Evolutionary conservation across 2,329 filamentous ascomycete species (phyloP).

Genomic region (Berkeleyomyces basicola): DNA sequence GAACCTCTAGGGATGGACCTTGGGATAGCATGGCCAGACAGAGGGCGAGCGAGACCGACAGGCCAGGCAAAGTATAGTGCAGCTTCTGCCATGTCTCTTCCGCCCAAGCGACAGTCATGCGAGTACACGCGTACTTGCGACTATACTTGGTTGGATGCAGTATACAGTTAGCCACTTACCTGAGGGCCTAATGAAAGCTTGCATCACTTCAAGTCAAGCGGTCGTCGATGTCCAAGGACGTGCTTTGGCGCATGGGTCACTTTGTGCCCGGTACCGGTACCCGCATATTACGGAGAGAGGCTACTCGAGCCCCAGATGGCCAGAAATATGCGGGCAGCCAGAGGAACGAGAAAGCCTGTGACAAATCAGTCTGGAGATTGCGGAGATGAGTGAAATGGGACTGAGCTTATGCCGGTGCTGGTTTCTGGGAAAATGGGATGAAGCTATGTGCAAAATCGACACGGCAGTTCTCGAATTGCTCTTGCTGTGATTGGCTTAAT

Average conservation of each 20-base stretch:
- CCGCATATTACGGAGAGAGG: no score
- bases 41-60: background rate
- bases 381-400: background rate
- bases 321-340: background rate
- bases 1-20: background rate
- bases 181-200: background rate
- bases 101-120: background rate
- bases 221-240: background rate
- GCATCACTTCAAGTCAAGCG: background rate
- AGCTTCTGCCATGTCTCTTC: background rate
- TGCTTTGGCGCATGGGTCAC: background rate
- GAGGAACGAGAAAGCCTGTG: background rate
- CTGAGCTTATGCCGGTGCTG: background rate
- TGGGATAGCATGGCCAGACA: background rate
- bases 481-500: background rate
- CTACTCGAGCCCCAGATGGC: background rate
- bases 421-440: background rate
- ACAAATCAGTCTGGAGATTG: background rate
- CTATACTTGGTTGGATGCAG: no score
- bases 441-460: background rate
- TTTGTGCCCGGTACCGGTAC: background rate
- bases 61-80: background rate
- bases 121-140: no score
- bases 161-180: no score
- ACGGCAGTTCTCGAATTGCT: background rate